Percentiles rank a stretch among this genome's conserved stretches.
Conservation (phyloP, 148 eudicot genomes). For the Amaranthus palmeri region DNA sequence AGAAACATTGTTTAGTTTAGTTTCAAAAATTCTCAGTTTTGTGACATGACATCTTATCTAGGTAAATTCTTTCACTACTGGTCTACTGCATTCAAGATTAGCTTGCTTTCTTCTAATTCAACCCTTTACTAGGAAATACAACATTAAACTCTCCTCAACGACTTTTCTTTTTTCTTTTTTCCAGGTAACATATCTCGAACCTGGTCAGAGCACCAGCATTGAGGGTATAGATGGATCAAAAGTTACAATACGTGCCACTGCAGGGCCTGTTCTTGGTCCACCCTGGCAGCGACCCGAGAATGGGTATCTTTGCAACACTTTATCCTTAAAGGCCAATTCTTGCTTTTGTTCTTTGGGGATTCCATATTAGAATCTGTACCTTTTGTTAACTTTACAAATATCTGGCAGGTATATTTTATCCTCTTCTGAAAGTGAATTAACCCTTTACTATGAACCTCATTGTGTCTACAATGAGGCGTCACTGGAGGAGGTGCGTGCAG, state of each 20-base stretch:
- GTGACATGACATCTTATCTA: too few species aligned
- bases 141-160: background rate
- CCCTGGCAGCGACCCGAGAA: constrained; percentile 99
- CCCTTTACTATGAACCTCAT: constrained; percentile 87
- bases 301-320: constrained; percentile 43
- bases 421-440: constrained; percentile 51
- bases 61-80: too few species aligned
- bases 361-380: background rate
- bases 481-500: constrained; percentile 65
- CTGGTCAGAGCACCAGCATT: constrained; percentile 68
- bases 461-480: constrained; percentile 64
- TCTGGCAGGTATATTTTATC: constrained; percentile 62
- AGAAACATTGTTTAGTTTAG: too few species aligned
- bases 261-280: constrained; percentile 95
- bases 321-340: background rate
- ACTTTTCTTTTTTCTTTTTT: constrained; percentile 1
- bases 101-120: background rate
- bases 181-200: constrained; percentile 82
- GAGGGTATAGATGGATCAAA: constrained; percentile 48
- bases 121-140: too few species aligned
- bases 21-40: too few species aligned
- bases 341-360: background rate
- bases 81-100: background rate
- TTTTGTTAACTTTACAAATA: background rate
- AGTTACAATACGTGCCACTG: constrained; percentile 61